A percentile compares a stretch with the other conserved stretches of the same genome.
Conservation (phyloP, 169 alveolate species). For the Eimeria acervulina region DNA sequence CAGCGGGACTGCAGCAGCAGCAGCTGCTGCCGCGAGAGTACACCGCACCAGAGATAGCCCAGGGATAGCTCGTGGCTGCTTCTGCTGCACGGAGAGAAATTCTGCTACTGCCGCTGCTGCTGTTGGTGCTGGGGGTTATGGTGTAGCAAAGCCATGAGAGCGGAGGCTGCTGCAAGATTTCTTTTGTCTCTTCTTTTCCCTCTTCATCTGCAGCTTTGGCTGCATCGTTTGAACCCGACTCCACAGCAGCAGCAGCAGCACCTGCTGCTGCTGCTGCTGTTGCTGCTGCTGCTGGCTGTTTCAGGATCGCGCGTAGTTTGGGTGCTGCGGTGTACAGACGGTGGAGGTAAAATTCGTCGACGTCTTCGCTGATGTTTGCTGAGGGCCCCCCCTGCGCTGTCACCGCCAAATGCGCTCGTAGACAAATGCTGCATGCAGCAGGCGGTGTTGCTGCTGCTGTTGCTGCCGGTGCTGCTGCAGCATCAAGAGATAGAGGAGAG, state of each 20-base stretch:
- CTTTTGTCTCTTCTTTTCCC: not conserved
- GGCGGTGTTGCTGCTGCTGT: not conserved
- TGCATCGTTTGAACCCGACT: not conserved
- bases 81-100: slow-evolving; percentile 2
- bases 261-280: not conserved
- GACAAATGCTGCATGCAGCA: not conserved
- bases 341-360: not conserved
- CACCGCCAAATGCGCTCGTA: slow-evolving; percentile 28
- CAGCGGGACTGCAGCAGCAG: not conserved
- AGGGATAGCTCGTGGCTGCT: not conserved
- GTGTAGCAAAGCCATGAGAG: not conserved
- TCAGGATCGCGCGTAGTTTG: not conserved
- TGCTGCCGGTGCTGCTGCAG: not conserved
- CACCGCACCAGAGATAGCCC: not conserved
- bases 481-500: not conserved
- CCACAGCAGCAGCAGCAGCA: not conserved
- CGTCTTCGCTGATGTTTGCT: not conserved
- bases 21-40: not conserved
- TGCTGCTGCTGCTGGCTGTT: not conserved
- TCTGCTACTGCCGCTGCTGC: slow-evolving; percentile 8
- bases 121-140: not conserved
- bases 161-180: not conserved
- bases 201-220: not conserved
- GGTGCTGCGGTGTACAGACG: not conserved
- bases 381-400: slow-evolving; percentile 4